Percentiles rank a stretch among this genome's conserved stretches.
Conservation (phyloP, 2,329 filamentous ascomycete genomes). For the Ceratocystiopsis minuta region DNA sequence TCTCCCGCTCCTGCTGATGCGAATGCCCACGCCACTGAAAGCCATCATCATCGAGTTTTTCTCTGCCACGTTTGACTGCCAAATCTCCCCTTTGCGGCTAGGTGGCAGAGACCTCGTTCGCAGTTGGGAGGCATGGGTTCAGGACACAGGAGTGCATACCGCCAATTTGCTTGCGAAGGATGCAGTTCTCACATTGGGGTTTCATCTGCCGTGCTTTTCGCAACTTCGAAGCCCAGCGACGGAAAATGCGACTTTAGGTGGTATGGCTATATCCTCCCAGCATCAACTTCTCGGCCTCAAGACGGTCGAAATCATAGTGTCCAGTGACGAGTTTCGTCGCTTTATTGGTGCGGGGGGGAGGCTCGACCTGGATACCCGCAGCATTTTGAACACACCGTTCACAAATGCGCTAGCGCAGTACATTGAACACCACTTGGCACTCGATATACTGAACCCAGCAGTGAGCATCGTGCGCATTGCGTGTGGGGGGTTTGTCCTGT, state of each 20-base stretch:
- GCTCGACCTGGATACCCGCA: constrained; percentile 4
- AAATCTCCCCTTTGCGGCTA: constrained; percentile 29
- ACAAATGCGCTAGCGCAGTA: constrained; percentile 31
- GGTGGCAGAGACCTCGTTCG: constrained; percentile 31
- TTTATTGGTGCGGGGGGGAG: constrained; percentile 25
- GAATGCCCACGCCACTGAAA: constrained; percentile 37
- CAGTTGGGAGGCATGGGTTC: constrained; percentile 34
- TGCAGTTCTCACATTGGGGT: constrained; percentile 31
- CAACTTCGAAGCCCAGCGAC: not conserved
- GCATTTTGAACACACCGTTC: constrained; percentile 21
- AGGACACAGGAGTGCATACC: constrained; percentile 18
- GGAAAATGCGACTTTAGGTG: not conserved
- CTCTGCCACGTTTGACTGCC: constrained; percentile 35
- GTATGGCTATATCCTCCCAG: constrained; percentile 1
- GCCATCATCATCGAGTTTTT: constrained; percentile 32
- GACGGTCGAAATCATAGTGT: constrained; percentile 33
- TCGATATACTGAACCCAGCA: constrained; percentile 37
- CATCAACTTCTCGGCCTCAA: constrained; percentile 16
- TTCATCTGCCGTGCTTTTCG: constrained; percentile 11
- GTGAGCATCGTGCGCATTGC: constrained; percentile 34
- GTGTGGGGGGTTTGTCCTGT: constrained; percentile 36
- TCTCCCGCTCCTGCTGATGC: constrained; percentile 33
- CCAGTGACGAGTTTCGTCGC: constrained; percentile 26
- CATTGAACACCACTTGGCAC: constrained; percentile 31
- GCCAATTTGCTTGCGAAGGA: constrained; percentile 23